phyloP scores from a whole-genome alignment of 2,329 filamentous ascomycete species.

The Huntiella moniliformis region DNA sequence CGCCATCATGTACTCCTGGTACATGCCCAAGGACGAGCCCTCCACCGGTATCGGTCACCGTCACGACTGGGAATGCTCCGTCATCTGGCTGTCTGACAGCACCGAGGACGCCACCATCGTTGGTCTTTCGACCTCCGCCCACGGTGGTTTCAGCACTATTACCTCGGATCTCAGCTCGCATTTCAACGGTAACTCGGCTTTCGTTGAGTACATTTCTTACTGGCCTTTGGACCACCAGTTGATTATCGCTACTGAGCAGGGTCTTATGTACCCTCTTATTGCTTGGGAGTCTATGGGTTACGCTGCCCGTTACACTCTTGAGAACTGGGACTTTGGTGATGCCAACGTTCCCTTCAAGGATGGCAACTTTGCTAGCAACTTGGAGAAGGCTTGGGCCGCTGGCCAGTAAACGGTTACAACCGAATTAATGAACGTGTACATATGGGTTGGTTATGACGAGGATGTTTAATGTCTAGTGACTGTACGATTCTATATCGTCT shows the following conservation, averaged over 20 bases:
- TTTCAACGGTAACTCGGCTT: constrained; percentile 12
- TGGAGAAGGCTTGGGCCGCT: constrained; percentile 9
- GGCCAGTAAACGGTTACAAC: background rate
- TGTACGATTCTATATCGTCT: background rate
- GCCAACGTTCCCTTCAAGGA: constrained; percentile 25
- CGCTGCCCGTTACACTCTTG: constrained; percentile 20
- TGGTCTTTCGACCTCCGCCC: constrained; percentile 21
- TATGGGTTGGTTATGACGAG: background rate
- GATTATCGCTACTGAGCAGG: constrained; percentile 20
- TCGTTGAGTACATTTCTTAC: constrained; percentile 19
- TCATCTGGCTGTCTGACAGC: constrained; percentile 18
- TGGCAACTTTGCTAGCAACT: constrained; percentile 15
- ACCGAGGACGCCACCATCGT: constrained; percentile 17
- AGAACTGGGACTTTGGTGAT: constrained; percentile 22
- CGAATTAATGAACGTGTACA: background rate
- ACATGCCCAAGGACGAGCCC: constrained; percentile 27
- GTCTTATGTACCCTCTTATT: constrained; percentile 22
- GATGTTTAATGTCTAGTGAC: background rate
- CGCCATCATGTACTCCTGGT: constrained; percentile 26
- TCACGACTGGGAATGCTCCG: constrained; percentile 23
- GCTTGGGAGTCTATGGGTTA: constrained; percentile 24
- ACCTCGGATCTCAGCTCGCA: constrained; percentile 3
- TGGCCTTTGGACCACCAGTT: constrained; percentile 19
- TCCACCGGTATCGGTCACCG: constrained; percentile 19
- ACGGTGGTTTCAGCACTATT: constrained; percentile 20